These are phyloP conservation scores for Meyerozyma guilliermondii DNA, from an alignment of 1,139 yeast genomes.

Conservation along the genomic window DNA sequence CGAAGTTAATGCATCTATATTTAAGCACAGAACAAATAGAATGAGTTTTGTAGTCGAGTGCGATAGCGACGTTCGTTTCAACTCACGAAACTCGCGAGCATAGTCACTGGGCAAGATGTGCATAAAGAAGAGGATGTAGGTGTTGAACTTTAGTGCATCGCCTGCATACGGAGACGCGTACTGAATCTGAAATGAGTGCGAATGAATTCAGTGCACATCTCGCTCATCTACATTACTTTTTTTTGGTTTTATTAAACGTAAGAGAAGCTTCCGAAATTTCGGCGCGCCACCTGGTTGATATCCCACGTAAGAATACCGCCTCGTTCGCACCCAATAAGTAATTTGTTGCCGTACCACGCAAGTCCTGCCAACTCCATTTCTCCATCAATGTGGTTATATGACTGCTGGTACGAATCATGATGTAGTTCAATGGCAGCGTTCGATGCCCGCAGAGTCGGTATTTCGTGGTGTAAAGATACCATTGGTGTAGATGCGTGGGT, in stretches of 20 bases:
- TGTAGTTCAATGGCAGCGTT: slow-evolving; percentile 9
- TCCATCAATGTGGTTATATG: slow-evolving; percentile 36
- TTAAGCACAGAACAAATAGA: slow-evolving; percentile 84
- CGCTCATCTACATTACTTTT: neutral
- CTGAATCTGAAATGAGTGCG: too few species aligned
- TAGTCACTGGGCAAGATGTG: slow-evolving; percentile 60
- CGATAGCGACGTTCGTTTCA: slow-evolving; percentile 60
- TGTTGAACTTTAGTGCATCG: neutral
- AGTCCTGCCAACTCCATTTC: slow-evolving; percentile 44
- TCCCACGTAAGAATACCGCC: slow-evolving; percentile 44
- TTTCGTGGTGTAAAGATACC: neutral
- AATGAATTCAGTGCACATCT: too few species aligned
- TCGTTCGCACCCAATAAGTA: slow-evolving; percentile 39
- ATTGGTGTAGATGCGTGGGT: slow-evolving; percentile 5
- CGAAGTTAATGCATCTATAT: slow-evolving; percentile 89
- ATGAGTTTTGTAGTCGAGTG: slow-evolving; percentile 89
- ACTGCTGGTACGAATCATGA: slow-evolving; percentile 14
- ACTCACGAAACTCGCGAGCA: slow-evolving; percentile 53
- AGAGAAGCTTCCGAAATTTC: slow-evolving; percentile 36
- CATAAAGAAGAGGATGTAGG: slow-evolving; percentile 32
- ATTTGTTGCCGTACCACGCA: slow-evolving; percentile 33
- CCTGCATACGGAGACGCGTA: neutral
- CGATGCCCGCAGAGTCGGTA: slow-evolving; percentile 2
- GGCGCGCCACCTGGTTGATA: slow-evolving; percentile 33
- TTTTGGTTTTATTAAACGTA: slow-evolving; percentile 14